Percentiles rank a stretch among this genome's conserved stretches.
Conservation (phyloP, 306 rosid species). For the Neltuma alba region DNA sequence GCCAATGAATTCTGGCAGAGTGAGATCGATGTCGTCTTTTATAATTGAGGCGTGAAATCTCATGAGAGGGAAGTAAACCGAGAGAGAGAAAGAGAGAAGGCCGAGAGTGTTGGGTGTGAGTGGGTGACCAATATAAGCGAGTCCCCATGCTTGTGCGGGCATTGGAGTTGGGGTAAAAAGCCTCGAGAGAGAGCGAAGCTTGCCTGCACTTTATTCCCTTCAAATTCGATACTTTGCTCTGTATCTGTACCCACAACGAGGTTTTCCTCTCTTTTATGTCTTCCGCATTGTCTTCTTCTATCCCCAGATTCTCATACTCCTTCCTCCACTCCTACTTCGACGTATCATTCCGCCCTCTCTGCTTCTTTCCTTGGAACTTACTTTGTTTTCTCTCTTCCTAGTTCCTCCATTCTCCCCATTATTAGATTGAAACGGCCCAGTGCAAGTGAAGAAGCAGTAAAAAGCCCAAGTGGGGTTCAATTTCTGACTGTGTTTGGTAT, state of each 20-base stretch:
- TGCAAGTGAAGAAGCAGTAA: conserved; percentile 11
- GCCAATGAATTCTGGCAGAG: not conserved
- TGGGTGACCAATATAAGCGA: conserved; percentile 61
- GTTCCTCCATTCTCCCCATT: not conserved
- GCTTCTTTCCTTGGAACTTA: conserved; percentile 27
- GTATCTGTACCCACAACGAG: conserved; percentile 66
- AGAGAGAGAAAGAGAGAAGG: conserved; percentile 6
- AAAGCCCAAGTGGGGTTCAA: conserved; percentile 33
- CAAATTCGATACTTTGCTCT: conserved; percentile 73
- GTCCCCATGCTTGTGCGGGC: conserved; percentile 64
- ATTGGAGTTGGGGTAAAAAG: conserved; percentile 77
- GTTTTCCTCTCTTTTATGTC: conserved; percentile 47
- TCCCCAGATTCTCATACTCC: conserved; percentile 43
- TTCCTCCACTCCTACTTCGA: conserved; percentile 27
- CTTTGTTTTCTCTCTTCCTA: conserved; percentile 29
- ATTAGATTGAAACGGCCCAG: conserved; percentile 10
- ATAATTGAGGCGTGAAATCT: not conserved
- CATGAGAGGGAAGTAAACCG: not conserved
- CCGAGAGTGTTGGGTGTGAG: conserved; percentile 34
- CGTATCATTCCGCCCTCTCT: conserved; percentile 32
- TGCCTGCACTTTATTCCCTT: conserved; percentile 70
- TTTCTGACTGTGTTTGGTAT: conserved; percentile 39
- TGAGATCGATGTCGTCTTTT: not conserved
- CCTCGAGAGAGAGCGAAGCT: conserved; percentile 50
- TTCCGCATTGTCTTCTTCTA: conserved; percentile 59